phyloP scores from a whole-genome alignment of 1,284 basidiomycete genomes.

The Salmacisia buchloeana region DNA sequence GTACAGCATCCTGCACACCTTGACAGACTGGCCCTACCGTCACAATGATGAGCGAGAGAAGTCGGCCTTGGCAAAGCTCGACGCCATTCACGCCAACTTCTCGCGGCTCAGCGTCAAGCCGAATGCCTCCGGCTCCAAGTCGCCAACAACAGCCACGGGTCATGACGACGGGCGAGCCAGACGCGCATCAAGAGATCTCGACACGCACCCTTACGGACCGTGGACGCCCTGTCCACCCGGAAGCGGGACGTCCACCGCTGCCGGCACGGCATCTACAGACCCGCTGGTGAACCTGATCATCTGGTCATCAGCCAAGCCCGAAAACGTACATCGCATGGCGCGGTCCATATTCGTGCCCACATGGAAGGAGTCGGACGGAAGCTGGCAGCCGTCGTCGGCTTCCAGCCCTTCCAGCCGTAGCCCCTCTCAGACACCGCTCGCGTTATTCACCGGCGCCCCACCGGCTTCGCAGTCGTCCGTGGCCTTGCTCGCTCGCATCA shows the following conservation, averaged over 20 bases:
- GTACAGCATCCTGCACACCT: not conserved
- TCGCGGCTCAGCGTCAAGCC: not conserved
- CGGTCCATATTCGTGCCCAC: slow-evolving; percentile 24
- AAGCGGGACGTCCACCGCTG: not conserved
- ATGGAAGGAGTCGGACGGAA: not conserved
- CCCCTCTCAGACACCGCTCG: slow-evolving; percentile 53
- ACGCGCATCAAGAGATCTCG: not conserved
- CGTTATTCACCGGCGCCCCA: slow-evolving; percentile 54
- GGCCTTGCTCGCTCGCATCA: not conserved
- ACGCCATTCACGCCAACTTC: not conserved
- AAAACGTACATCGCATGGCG: slow-evolving; percentile 62
- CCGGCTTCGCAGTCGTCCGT: not conserved
- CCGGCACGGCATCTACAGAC: not conserved
- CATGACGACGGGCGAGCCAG: not conserved
- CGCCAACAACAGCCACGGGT: not conserved
- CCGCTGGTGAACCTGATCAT: slow-evolving; percentile 75
- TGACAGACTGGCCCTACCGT: not conserved
- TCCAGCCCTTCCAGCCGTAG: too few relatives aligned
- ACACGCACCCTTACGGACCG: not conserved
- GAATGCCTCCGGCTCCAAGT: not conserved
- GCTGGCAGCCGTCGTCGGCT: too few relatives aligned
- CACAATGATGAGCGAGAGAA: not conserved
- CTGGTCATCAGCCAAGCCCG: slow-evolving; percentile 77
- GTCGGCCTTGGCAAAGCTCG: not conserved
- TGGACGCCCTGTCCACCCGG: not conserved